phyloP scores from a whole-genome alignment of 2,329 filamentous ascomycete species.

The Pseudophaeomoniella oleicola region DNA sequence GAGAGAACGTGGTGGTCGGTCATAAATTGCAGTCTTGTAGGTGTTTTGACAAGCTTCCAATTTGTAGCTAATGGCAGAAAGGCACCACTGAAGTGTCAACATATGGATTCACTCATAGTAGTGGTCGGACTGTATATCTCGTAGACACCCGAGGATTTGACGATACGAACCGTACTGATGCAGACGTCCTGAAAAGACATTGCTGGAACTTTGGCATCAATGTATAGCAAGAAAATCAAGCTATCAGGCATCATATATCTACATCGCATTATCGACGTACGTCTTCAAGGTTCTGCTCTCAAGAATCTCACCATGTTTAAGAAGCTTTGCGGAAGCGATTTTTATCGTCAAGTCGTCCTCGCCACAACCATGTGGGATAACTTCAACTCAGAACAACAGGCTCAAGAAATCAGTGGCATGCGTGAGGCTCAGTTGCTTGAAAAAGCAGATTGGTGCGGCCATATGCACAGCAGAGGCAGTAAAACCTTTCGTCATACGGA shows the following conservation, averaged over 20 bases:
- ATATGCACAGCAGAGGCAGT: neutral
- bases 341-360: constrained; percentile 2
- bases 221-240: neutral
- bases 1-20: constrained; percentile 2
- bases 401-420: constrained; percentile 1
- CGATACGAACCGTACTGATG: constrained; percentile 5
- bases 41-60: too few species aligned
- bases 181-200: constrained; percentile 5
- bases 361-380: constrained; percentile 7
- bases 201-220: too few species aligned
- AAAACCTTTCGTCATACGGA: constrained; percentile 2
- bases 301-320: constrained; percentile 6
- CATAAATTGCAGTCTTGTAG: too few species aligned
- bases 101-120: too few species aligned
- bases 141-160: constrained; percentile 10
- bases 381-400: too few species aligned
- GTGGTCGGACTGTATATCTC: constrained; percentile 2
- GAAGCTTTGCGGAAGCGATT: constrained; percentile 4
- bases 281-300: constrained; percentile 5
- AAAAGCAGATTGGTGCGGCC: constrained; percentile 10
- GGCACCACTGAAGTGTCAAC: constrained; percentile 1
- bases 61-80: too few species aligned
- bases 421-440: constrained; percentile 9
- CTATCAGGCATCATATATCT: neutral
- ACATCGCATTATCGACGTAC: constrained; percentile 4